These are phyloP conservation scores for Aureobasidium vineae DNA, from an alignment of 2,329 filamentous ascomycete species.

Conservation along the genomic window DNA sequence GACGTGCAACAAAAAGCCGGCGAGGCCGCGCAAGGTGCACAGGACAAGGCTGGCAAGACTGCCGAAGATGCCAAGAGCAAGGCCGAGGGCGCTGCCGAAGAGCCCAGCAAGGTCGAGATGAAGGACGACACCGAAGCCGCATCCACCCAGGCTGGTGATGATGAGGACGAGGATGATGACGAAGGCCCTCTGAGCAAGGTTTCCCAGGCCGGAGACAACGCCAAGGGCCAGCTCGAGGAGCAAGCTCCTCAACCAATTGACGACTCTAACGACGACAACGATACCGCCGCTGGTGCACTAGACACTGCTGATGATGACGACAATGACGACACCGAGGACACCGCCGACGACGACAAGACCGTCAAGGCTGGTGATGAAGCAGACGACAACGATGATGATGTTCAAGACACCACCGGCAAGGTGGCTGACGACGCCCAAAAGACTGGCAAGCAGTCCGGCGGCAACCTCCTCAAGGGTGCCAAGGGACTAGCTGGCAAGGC, in stretches of 20 bases:
- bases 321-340: conserved; percentile 38
- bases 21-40: conserved; percentile 34
- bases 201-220: conserved; percentile 47
- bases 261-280: conserved; percentile 43
- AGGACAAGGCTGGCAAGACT: conserved; percentile 33
- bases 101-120: conserved; percentile 39
- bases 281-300: conserved; percentile 43
- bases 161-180: conserved; percentile 40
- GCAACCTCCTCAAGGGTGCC: conserved; percentile 46
- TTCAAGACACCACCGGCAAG: conserved; percentile 36
- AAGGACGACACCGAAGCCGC: conserved; percentile 38
- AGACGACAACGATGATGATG: conserved; percentile 36
- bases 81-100: conserved; percentile 39
- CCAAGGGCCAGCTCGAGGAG: conserved; percentile 47
- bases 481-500: conserved; percentile 50
- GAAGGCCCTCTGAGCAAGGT: conserved; percentile 47
- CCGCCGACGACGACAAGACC: conserved; percentile 44
- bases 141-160: conserved; percentile 35
- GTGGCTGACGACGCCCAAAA: conserved; percentile 36
- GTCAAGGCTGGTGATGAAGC: conserved; percentile 43
- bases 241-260: conserved; percentile 49
- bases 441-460: conserved; percentile 38
- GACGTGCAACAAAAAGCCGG: conserved; percentile 37
- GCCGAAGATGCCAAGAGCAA: conserved; percentile 41
- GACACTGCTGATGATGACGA: conserved; percentile 47